Evolutionary conservation across 768 basidiomycete species (phyloP).

Genomic region (Suillus americanus): DNA sequence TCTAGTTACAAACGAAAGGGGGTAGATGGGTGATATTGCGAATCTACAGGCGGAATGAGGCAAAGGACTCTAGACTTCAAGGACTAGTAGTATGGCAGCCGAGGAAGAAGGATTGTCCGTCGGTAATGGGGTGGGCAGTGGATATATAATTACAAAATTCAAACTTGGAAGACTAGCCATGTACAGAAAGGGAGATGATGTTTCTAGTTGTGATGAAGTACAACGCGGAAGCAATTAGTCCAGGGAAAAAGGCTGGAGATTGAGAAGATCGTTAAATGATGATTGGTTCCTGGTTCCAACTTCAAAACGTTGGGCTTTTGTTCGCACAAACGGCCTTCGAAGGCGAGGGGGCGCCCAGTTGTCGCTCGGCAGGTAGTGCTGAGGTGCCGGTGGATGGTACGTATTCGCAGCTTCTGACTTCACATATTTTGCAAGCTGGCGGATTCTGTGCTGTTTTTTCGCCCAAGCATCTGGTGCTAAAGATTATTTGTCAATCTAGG

Average conservation of each 20-base stretch:
- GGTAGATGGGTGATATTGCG: background rate
- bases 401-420: background rate
- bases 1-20: background rate
- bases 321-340: too few relatives aligned
- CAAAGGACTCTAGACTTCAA: background rate
- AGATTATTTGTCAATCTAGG: slow-evolving; percentile 10
- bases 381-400: background rate
- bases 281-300: slow-evolving; percentile 33
- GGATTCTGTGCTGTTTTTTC: slow-evolving; percentile 6
- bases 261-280: background rate
- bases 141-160: background rate
- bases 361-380: slow-evolving; percentile 10
- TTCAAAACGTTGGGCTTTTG: slow-evolving; percentile 28
- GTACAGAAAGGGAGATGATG: background rate
- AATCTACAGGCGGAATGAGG: background rate
- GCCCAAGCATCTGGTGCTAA: slow-evolving; percentile 40
- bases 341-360: background rate
- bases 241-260: background rate
- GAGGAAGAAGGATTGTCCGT: background rate
- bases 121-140: background rate
- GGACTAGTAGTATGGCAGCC: background rate
- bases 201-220: background rate
- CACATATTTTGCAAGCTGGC: background rate
- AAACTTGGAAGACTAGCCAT: background rate
- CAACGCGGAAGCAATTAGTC: background rate